These are phyloP conservation scores for Pholiota adiposa DNA, from an alignment of 1,284 basidiomycete species.

Conservation along the genomic window DNA sequence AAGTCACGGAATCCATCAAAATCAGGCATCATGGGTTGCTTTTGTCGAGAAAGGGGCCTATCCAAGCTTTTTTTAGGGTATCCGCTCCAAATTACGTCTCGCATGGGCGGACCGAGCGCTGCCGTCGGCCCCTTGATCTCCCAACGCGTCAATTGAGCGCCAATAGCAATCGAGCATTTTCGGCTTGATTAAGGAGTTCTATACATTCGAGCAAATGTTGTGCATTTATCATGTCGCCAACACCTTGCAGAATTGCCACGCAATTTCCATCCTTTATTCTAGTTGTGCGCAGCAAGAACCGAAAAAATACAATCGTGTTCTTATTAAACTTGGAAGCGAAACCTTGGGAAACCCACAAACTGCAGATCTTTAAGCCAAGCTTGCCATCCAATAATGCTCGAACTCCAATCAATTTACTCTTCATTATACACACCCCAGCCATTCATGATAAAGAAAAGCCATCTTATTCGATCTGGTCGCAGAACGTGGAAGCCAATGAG, in stretches of 20 bases:
- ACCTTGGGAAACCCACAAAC: too few relatives aligned
- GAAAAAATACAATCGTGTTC: too few relatives aligned
- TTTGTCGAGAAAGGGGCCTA: not conserved
- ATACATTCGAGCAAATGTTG: too few relatives aligned
- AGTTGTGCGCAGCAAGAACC: too few relatives aligned
- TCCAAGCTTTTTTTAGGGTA: not conserved
- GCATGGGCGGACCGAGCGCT: not conserved
- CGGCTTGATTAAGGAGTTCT: too few relatives aligned
- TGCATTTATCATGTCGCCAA: too few relatives aligned
- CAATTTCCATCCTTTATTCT: too few relatives aligned
- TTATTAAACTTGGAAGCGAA: too few relatives aligned
- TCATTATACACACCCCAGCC: slow-evolving; percentile 47
- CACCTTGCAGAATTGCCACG: too few relatives aligned
- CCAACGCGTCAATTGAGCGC: not conserved
- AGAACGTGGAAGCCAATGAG: slow-evolving; percentile 51
- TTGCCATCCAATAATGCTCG: too few relatives aligned
- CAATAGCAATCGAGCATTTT: not conserved
- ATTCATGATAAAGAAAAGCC: slow-evolving; percentile 55
- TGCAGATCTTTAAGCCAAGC: too few relatives aligned
- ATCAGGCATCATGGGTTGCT: not conserved
- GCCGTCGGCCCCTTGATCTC: not conserved
- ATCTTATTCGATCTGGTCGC: slow-evolving; percentile 46
- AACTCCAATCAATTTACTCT: not conserved
- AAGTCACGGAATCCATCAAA: not conserved
- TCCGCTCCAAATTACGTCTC: not conserved